Evolutionary conservation across 495 filamentous ascomycete genomes (phyloP).

Genomic region (Cudoniella acicularis): DNA sequence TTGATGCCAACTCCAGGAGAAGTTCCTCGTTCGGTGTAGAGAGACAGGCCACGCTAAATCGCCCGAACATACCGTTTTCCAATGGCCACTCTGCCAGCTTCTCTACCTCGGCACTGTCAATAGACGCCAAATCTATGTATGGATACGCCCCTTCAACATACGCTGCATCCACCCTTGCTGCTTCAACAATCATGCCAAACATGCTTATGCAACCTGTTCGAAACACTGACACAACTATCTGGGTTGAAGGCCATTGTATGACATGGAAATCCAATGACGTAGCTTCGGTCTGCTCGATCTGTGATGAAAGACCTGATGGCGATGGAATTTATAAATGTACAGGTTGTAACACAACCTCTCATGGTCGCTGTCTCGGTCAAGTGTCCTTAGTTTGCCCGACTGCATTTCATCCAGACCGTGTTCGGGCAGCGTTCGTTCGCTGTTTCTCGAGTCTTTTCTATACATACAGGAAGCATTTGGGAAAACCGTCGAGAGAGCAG

Average conservation of each 20-base stretch:
- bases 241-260: constrained; percentile 94
- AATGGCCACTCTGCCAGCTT: constrained; percentile 73
- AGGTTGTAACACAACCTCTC: constrained; percentile 71
- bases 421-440: constrained; percentile 89
- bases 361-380: constrained; percentile 75
- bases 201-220: constrained; percentile 78
- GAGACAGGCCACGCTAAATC: constrained; percentile 59
- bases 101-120: constrained; percentile 79
- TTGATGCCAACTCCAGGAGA: constrained; percentile 76
- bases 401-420: constrained; percentile 86
- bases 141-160: constrained; percentile 93
- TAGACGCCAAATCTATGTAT: constrained; percentile 69
- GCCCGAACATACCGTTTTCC: constrained; percentile 81
- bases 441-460: constrained; percentile 94
- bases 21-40: constrained; percentile 90
- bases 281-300: constrained; percentile 72
- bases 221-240: constrained; percentile 81
- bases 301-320: constrained; percentile 78
- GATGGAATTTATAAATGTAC: constrained; percentile 85
- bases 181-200: constrained; percentile 96
- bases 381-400: constrained; percentile 84
- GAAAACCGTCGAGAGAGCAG: constrained; percentile 72
- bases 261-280: constrained; percentile 66
- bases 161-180: constrained; percentile 93
- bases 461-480: constrained; percentile 85